Evolutionary conservation across 73 alveolate genomes (phyloP), one percentile per base, ranked within the genome.

Genomic region (Halteria grandinella): DNA sequence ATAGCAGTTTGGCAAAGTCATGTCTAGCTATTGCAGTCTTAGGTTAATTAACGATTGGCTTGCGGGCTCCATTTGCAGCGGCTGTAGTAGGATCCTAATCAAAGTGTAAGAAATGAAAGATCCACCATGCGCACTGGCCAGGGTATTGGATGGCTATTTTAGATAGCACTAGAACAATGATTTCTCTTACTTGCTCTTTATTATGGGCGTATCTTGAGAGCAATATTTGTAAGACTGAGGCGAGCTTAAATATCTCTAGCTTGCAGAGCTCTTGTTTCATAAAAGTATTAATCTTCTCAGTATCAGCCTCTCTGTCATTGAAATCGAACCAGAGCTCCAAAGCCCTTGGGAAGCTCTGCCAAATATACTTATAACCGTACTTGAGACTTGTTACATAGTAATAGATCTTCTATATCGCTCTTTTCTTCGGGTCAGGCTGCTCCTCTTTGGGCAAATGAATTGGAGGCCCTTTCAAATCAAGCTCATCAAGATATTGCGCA

Each of bases 341-440:
- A n/a, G 83, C 87, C 27, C 87, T 74, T 0, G 92, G 92, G 25
- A 83, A 60, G 24, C 84, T 73, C 21, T 83, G 57, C 92, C 92
- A 83, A 33, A 83, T 57, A 41, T 73, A 75, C 24, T 74, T 58
- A 28, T 57, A 47, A 1, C 92, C 92, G 21, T n/a, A 23, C 31
- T 66, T 59, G 0, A 70, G 34, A 29, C 82, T 51, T 18, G 32
- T 58, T 5, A 83, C 33, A 33, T 83, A 83, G 53, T 83, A 60
- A 73, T 40, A 71, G 0, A 72, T 53, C 44, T 73, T 48, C 27
- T 73, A 41, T 12, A 73, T 53, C 69, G 29, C 41, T 37, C 78
- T 70, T 33, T 23, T 79, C 54, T 55, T 63, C 24, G 23, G 2
- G 25, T 44, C 79, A 54, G 21, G 23, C 52, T 1, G 54, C 39